phyloP scores from a whole-genome alignment of 1,139 yeast genomes.

The Protomyces inundatus region DNA sequence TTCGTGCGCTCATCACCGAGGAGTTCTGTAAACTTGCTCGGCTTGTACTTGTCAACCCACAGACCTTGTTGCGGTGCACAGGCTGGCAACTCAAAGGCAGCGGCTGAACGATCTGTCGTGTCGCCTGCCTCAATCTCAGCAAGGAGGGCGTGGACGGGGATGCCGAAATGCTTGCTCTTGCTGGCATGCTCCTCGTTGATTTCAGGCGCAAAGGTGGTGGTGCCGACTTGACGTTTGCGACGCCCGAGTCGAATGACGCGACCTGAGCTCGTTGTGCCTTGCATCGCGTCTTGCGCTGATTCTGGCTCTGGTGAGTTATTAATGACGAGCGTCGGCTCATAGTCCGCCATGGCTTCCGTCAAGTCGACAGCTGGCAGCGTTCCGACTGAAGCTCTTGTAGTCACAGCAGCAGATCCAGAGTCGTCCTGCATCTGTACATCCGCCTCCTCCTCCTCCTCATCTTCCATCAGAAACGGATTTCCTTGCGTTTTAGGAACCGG shows the following conservation, averaged over 20 bases:
- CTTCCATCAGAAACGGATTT: constrained; percentile 18
- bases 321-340: neutral
- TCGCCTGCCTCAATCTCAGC: neutral
- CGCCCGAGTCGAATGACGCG: neutral
- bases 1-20: constrained; percentile 79
- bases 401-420: neutral
- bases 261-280: constrained; percentile 11
- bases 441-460: constrained; percentile 8
- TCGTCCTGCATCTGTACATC: neutral
- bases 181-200: constrained; percentile 11
- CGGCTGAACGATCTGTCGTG: neutral
- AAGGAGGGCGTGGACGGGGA: constrained; percentile 1
- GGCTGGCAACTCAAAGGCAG: neutral
- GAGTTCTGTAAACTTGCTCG: constrained; percentile 62
- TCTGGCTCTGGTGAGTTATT: neutral
- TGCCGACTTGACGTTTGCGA: constrained; percentile 1
- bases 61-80: constrained; percentile 9
- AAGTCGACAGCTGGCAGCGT: neutral
- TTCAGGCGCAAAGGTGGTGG: constrained; percentile 2
- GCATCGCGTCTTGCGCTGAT: neutral
- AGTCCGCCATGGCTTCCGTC: neutral
- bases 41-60: constrained; percentile 79
- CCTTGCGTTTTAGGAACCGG: constrained; percentile 9
- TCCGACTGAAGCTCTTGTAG: too few relatives aligned
- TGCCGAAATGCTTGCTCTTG: constrained; percentile 15